Evolutionary conservation across 768 basidiomycete species (phyloP), one percentile per base, ranked within the genome.

Genomic region (Collybia nuda): DNA sequence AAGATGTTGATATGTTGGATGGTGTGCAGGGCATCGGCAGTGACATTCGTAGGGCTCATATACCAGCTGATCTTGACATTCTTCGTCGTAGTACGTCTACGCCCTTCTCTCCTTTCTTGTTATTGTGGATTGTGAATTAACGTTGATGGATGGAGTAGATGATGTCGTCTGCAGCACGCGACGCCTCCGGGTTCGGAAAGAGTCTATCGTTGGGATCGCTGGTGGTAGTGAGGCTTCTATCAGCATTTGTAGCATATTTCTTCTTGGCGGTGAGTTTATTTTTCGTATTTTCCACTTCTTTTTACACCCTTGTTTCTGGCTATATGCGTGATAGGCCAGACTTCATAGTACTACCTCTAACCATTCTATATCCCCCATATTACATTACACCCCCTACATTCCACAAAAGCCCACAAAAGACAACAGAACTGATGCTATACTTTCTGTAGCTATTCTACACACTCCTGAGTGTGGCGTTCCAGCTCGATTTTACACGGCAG

Each of bases 401-500:
- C n/a, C n/a, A n/a, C n/a, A n/a, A n/a, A n/a, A n/a, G n/a, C n/a
- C n/a, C n/a, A n/a, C n/a, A n/a, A n/a, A n/a, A n/a, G n/a, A n/a
- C n/a, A n/a, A n/a, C n/a, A n/a, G n/a, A n/a, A n/a, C n/a, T n/a
- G n/a, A n/a, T n/a, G n/a, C n/a, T n/a, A n/a, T n/a, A n/a, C n/a
- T n/a, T n/a, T 39, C 14, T 14, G 11, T 49, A 84, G 79, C 65
- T 81, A 15, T 75, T 82, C 58, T 85, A 81, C 60, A 71, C 80
- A n/a, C 65, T 86, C 11, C 57, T 86, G 17, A 83, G 76, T 58
- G 56, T 79, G 29, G 85, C 81, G 0, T 87, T 87, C 64, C 75
- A 80, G 19, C 69, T 84, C 1, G 76, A 82, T 19, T 78, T 86
- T 53, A 64, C 59, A 8, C 70, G 78, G 48, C 73, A 63, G 74